phyloP scores from a whole-genome alignment of 164 flowering plant genomes.

The Vitis labrusca region DNA sequence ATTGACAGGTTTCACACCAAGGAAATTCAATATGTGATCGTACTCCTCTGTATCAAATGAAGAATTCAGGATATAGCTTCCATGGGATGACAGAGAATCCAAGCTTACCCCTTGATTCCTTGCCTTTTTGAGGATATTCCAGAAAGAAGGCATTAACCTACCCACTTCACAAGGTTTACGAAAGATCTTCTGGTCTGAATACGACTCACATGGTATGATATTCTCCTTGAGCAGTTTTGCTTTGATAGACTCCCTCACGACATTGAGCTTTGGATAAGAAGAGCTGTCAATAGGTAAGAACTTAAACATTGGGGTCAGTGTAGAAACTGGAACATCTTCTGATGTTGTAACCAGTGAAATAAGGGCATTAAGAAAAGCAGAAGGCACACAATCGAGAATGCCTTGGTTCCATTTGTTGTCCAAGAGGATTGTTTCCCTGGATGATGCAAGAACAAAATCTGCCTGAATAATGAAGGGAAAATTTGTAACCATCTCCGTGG shows the following conservation, averaged over 20 bases:
- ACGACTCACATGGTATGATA: conserved; percentile 51
- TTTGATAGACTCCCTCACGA: conserved; percentile 42
- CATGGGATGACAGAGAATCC: conserved; percentile 47
- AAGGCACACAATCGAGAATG: conserved; percentile 51
- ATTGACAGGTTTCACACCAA: conserved; percentile 41
- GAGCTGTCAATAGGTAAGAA: conserved; percentile 50
- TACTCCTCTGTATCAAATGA: conserved; percentile 39
- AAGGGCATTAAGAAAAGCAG: conserved; percentile 56
- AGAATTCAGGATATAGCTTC: conserved; percentile 31
- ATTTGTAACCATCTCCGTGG: conserved; percentile 67
- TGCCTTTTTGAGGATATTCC: conserved; percentile 48
- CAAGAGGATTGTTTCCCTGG: conserved; percentile 53
- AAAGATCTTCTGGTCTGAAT: conserved; percentile 38
- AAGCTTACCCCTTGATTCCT: conserved; percentile 37
- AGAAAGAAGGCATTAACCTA: conserved; percentile 40
- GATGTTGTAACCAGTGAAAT: conserved; percentile 34
- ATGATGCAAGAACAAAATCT: conserved; percentile 55
- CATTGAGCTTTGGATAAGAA: conserved; percentile 31
- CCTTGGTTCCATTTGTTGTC: conserved; percentile 61
- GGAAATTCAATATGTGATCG: conserved; percentile 28
- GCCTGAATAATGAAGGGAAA: conserved; percentile 66
- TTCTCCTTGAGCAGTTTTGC: conserved; percentile 28
- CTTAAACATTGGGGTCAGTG: conserved; percentile 29
- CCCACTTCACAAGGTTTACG: conserved; percentile 54
- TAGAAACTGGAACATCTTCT: conserved; percentile 41